A percentile compares a stretch with the other conserved stretches of the same genome.
Conservation (phyloP, 2,329 filamentous ascomycete genomes). For the Basipetospora chlamydospora region DNA sequence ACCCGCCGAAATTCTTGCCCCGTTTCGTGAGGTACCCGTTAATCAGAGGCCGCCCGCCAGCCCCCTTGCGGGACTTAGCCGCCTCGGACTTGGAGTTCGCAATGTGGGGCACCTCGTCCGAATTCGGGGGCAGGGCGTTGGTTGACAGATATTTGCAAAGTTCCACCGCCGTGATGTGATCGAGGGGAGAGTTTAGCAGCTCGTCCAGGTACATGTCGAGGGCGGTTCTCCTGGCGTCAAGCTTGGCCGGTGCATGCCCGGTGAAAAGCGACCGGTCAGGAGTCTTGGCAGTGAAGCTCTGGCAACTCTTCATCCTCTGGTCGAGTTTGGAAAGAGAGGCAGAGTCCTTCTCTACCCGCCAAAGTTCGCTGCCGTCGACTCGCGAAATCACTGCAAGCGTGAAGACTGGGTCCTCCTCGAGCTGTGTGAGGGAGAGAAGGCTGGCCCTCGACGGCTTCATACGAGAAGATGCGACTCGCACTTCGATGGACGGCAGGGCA, state of each 20-base stretch:
- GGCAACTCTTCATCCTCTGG: slow-evolving; percentile 59
- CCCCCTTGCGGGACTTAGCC: slow-evolving; percentile 29
- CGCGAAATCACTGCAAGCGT: slow-evolving; percentile 75
- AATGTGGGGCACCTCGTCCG: slow-evolving; percentile 36
- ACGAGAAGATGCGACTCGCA: slow-evolving; percentile 85
- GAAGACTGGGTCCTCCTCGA: slow-evolving; percentile 88
- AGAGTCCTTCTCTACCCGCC: slow-evolving; percentile 89
- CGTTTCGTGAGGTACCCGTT: slow-evolving; percentile 91
- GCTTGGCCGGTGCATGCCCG: slow-evolving; percentile 83
- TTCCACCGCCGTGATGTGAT: slow-evolving; percentile 60
- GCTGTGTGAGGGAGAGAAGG: slow-evolving; percentile 60
- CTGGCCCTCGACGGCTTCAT: slow-evolving; percentile 84
- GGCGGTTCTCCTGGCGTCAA: slow-evolving; percentile 71
- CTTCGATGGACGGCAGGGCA: slow-evolving; percentile 69
- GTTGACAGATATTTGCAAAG: slow-evolving; percentile 79
- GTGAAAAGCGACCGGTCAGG: slow-evolving; percentile 79
- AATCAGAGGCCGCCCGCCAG: slow-evolving; percentile 55
- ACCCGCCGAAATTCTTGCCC: slow-evolving; percentile 97
- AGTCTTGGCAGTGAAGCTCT: slow-evolving; percentile 58
- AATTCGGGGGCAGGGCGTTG: slow-evolving; percentile 46
- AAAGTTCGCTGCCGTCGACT: slow-evolving; percentile 63
- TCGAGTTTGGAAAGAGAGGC: slow-evolving; percentile 70
- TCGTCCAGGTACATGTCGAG: slow-evolving; percentile 77
- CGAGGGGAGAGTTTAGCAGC: slow-evolving; percentile 68
- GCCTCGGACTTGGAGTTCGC: slow-evolving; percentile 19